These are phyloP conservation scores for Lasiosphaeria hispida DNA, from an alignment of 495 filamentous ascomycete species.

Conservation along the genomic window DNA sequence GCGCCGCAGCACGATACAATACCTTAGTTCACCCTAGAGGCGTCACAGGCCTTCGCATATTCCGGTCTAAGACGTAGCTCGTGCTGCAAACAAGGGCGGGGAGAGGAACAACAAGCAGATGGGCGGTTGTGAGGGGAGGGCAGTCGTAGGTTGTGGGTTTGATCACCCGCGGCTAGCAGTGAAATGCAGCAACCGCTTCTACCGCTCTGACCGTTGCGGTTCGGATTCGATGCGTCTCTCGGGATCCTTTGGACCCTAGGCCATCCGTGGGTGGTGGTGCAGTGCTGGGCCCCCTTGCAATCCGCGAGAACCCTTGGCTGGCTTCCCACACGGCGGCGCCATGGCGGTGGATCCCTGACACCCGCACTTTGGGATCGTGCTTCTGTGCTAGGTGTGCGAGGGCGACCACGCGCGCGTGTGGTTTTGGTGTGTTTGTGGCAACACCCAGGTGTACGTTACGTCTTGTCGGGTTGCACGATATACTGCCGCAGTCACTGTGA, in stretches of 20 bases:
- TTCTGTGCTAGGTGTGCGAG: neutral
- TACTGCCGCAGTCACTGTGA: too few relatives aligned
- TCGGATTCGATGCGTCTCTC: constrained; percentile 9
- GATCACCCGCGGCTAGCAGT: constrained; percentile 19
- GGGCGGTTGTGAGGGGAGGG: too few relatives aligned
- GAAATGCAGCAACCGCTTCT: constrained; percentile 8
- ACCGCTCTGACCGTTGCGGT: constrained; percentile 11
- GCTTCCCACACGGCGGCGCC: constrained; percentile 10
- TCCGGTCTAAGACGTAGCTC: too few relatives aligned
- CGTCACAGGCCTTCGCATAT: too few relatives aligned
- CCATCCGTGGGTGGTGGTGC: neutral
- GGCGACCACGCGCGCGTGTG: too few relatives aligned
- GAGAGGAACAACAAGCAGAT: too few relatives aligned
- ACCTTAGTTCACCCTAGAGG: too few relatives aligned
- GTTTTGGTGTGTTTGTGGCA: too few relatives aligned
- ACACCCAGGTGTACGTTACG: too few relatives aligned
- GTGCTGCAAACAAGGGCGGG: too few relatives aligned
- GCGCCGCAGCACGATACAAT: too few relatives aligned
- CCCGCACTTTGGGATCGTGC: neutral
- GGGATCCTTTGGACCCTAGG: constrained; percentile 4
- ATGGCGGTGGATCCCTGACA: constrained; percentile 13
- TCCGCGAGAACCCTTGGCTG: neutral
- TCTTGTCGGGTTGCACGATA: too few relatives aligned
- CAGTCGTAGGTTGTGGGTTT: constrained; percentile 7
- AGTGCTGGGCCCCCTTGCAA: neutral